Base-by-base conservation (phyloP, 345 rosid genomes). In the Hibiscus syriacus region DNA sequence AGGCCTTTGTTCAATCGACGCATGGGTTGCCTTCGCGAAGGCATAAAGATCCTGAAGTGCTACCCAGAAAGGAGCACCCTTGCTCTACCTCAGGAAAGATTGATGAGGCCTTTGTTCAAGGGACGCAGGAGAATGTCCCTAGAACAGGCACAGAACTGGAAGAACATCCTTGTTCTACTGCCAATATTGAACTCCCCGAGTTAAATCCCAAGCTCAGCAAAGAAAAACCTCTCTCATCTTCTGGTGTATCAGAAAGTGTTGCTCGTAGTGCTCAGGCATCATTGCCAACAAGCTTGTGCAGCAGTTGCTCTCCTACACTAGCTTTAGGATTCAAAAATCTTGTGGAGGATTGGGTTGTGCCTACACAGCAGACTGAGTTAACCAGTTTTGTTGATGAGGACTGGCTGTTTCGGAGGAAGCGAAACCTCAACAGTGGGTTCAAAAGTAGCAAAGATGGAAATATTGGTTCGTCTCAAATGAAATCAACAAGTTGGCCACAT, bases 341-440 rank as follows among this genome's bases (percentile, higher is more conserved):
- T 49, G 25, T 80, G 26, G 86, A 76, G 74, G 82, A 75, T 7
- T 90, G 88, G 89, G 67, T 73, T 66, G 78, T 81, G 0, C 68
- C 78, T 0, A 22, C 85, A 9, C 30, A 66, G 11, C 56, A 50
- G 0, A 41, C 66, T 12, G 77, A 68, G 34, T 4, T 6, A 0
- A 13, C 20, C 27, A 11, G 22, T 36, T 36, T 10, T 7, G 41
- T 17, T 10, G 84, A 67, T n/a, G 84, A 82, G 49, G 86, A 79
- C 0, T 93, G 98, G 97, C 85, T 90, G 19, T 79, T 78, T 32
- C 74, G 70, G 23, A 25, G 64, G 0, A 80, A 68, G 55, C 70
- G 30, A 17, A 22, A 52, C 11, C 34, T 2, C 20, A 26, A 1
- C 2, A 0, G 39, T 13, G 73, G 63, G 72, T 71, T 48, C 19